These are phyloP conservation scores for Hypocrella siamensis DNA, from an alignment of 2,329 filamentous ascomycete genomes.

Conservation along the genomic window DNA sequence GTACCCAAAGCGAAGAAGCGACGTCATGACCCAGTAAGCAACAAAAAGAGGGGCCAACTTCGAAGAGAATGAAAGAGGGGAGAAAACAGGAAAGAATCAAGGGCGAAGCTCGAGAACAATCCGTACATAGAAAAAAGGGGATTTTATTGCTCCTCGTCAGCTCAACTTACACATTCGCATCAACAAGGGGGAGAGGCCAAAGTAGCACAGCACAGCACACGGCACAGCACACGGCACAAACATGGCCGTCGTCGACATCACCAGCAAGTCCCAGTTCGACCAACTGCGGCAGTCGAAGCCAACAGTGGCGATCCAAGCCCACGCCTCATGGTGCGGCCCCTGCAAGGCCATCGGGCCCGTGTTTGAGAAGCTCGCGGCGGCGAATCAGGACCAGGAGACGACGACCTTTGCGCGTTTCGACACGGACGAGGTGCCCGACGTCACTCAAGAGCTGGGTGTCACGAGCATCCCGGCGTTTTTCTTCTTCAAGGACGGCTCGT, in stretches of 20 bases:
- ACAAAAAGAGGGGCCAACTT: too few relatives aligned
- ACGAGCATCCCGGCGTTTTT: slow-evolving; percentile 43
- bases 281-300: slow-evolving; percentile 30
- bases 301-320: slow-evolving; percentile 39
- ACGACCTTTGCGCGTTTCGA: slow-evolving; percentile 41
- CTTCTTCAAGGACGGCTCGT: slow-evolving; percentile 38
- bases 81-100: neutral
- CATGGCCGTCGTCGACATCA: slow-evolving; percentile 21
- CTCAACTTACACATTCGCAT: too few relatives aligned
- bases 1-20: too few relatives aligned
- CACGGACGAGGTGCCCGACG: slow-evolving; percentile 35
- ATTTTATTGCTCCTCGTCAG: too few relatives aligned
- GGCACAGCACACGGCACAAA: slow-evolving; percentile 1
- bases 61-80: neutral
- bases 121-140: too few relatives aligned
- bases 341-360: slow-evolving; percentile 42
- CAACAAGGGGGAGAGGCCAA: too few relatives aligned
- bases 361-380: slow-evolving; percentile 29
- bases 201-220: too few relatives aligned
- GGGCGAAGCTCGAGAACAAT: neutral
- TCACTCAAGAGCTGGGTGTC: slow-evolving; percentile 31
- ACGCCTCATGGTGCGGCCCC: slow-evolving; percentile 42
- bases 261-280: slow-evolving; percentile 27
- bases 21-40: too few relatives aligned
- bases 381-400: slow-evolving; percentile 18